Evolutionary conservation across 257 asterid species (phyloP).

Genomic region (Salvia hispanica): DNA sequence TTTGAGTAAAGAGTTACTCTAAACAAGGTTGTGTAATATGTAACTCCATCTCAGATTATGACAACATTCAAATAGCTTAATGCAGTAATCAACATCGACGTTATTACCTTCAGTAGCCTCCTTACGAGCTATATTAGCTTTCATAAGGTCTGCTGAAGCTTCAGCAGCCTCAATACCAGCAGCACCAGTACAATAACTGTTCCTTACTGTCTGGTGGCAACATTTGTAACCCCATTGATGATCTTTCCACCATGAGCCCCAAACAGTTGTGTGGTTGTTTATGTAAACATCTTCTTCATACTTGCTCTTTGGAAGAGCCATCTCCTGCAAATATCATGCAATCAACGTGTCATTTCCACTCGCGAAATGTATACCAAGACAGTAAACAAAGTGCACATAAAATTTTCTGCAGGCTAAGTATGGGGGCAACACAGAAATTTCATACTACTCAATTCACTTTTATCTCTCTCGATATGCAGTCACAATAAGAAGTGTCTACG

Average conservation of each 20-base stretch:
- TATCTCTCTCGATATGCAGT: slow-evolving; percentile 3
- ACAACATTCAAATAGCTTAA: neutral
- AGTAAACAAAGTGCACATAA: neutral
- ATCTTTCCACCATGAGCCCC: slow-evolving; percentile 99
- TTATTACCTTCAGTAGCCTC: slow-evolving; percentile 76
- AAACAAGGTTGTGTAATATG: neutral
- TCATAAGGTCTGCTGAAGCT: slow-evolving; percentile 87
- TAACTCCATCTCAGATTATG: neutral
- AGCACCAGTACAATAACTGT: slow-evolving; percentile 89
- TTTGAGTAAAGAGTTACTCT: neutral
- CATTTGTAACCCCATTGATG: slow-evolving; percentile 97
- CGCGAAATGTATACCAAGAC: slow-evolving; percentile 15
- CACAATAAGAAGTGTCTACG: neutral
- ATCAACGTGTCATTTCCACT: slow-evolving; percentile 25
- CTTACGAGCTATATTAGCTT: slow-evolving; percentile 86
- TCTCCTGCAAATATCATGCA: slow-evolving; percentile 57
- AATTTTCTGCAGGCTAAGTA: neutral
- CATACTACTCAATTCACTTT: neutral
- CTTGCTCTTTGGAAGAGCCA: slow-evolving; percentile 77
- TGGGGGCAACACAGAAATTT: neutral
- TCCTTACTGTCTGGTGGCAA: slow-evolving; percentile 80
- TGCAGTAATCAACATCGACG: neutral
- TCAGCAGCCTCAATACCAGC: slow-evolving; percentile 99
- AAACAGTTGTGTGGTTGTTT: slow-evolving; percentile 78
- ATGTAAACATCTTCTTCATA: slow-evolving; percentile 80